Evolutionary conservation across 208 protist species (phyloP).

Genomic region (Crithidia expoeki): DNA sequence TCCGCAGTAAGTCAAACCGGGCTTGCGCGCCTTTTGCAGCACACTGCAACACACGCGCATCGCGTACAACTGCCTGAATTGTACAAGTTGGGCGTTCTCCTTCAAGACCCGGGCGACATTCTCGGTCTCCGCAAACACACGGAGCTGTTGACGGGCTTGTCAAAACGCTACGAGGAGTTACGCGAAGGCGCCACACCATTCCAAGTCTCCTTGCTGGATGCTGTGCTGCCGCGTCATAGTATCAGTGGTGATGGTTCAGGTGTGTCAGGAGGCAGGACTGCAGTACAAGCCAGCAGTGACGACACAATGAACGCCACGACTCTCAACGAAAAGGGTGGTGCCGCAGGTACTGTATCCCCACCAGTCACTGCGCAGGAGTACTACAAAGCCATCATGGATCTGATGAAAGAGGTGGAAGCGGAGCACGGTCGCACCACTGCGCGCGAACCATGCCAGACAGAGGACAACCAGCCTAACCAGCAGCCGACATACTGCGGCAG

Average conservation of each 20-base stretch:
- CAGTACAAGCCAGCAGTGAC: background rate
- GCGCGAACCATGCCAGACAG: background rate
- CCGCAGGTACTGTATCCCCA: background rate
- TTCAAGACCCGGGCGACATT: conserved; percentile 24
- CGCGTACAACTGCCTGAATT: conserved; percentile 29
- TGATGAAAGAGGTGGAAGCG: conserved; percentile 30
- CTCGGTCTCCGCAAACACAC: conserved; percentile 10
- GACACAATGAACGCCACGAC: background rate
- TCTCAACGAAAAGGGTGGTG: background rate
- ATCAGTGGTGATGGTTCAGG: too few relatives aligned
- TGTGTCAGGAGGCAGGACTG: background rate
- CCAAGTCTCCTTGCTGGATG: conserved; percentile 31
- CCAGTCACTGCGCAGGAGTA: conserved; percentile 22
- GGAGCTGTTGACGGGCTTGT: conserved; percentile 2
- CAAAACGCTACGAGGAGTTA: conserved; percentile 17
- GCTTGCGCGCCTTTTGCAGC: conserved; percentile 14
- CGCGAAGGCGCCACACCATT: conserved; percentile 24
- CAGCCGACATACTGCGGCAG: too few relatives aligned
- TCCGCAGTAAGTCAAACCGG: background rate
- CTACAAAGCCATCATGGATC: conserved; percentile 36
- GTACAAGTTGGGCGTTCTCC: conserved; percentile 32
- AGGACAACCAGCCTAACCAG: conserved; percentile 2
- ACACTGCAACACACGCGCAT: conserved; percentile 13
- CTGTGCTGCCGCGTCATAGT: conserved; percentile 11
- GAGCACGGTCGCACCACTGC: conserved; percentile 24